Evolutionary conservation across 768 basidiomycete species (phyloP), one percentile per base, ranked within the genome.

Genomic region (Boletus subparvulus): DNA sequence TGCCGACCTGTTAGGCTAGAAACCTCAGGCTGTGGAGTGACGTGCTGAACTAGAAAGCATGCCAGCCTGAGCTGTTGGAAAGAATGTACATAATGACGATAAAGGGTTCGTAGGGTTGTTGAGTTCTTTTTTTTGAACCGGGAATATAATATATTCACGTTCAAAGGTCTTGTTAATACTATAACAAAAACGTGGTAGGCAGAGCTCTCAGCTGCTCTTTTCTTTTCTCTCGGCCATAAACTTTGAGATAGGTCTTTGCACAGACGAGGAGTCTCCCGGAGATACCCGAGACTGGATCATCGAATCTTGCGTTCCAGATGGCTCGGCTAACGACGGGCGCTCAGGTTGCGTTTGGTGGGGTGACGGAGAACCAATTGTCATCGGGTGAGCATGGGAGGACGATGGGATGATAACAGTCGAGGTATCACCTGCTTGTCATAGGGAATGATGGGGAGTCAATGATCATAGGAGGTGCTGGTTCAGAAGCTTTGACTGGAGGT

Each of bases 181-280:
- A 33, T 16, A 28, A 33, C 45, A 35, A 33, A 8, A 24, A 28
- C 13, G 9, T 33, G 28, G 9, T 28, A 48, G 44, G 30, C 6
- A 36, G 12, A 40, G 33, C 12, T 43, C 33, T 28, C 8, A 21
- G 0, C n/a, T n/a, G n/a, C 16, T 55, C 58, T 55, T 56, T 50
- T 59, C 52, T 48, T 69, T 52, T 71, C 75, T 52, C 50, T 54
- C 58, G 36, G 69, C 66, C 69, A 71, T 73, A 53, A 77, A 77
- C 54, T 66, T 70, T 0, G 78, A 76, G 19, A 49, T 12, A 43
- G 50, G 55, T 19, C 66, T 57, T 51, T 63, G 64, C 19, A 48
- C 51, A 16, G 55, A 50, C 40, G 47, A 43, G 2, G 30, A 13
- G 32, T 37, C 46, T 17, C 19, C 50, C 19, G 37, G 11, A 17